Evolutionary conservation across 257 asterid species (phyloP).

Genomic region (Nicotiana tomentosiformis): DNA sequence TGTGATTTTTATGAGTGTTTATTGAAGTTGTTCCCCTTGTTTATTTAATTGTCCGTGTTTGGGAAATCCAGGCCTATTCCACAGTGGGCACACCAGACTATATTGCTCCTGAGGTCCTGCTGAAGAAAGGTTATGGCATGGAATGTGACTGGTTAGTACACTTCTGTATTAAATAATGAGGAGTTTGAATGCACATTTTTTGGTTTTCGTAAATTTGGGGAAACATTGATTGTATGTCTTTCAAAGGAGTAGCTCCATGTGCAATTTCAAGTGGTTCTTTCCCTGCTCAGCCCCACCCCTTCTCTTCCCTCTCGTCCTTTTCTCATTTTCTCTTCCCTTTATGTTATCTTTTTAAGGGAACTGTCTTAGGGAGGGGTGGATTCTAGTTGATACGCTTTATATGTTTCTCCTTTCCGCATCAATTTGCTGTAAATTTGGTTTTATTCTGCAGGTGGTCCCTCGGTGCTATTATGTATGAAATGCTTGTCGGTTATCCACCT

Average conservation of each 20-base stretch:
- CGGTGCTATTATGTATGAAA: conserved; percentile 45
- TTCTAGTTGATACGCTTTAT: background rate
- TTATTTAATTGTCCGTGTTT: background rate
- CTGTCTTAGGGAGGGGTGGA: background rate
- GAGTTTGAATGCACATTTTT: background rate
- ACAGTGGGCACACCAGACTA: conserved; percentile 31
- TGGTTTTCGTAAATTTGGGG: background rate
- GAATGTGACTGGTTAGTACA: conserved; percentile 30
- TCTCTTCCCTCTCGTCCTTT: background rate
- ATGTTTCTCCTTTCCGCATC: background rate
- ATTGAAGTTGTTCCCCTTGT: background rate
- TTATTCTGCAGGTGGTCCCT: conserved; percentile 37
- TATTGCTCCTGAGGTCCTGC: conserved; percentile 26
- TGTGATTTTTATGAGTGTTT: background rate
- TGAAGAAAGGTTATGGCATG: conserved; percentile 30
- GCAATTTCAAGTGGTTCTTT: background rate
- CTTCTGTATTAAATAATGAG: background rate
- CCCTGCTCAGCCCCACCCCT: background rate
- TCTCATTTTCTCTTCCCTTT: background rate
- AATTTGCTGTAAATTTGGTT: background rate
- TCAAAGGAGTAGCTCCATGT: background rate
- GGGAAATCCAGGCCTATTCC: conserved; percentile 20
- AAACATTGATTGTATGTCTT: background rate
- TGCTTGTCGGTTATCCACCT: conserved; percentile 48
- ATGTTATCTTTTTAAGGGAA: background rate